phyloP scores from a whole-genome alignment of 441 rosid species.

The Sinapis alba region DNA sequence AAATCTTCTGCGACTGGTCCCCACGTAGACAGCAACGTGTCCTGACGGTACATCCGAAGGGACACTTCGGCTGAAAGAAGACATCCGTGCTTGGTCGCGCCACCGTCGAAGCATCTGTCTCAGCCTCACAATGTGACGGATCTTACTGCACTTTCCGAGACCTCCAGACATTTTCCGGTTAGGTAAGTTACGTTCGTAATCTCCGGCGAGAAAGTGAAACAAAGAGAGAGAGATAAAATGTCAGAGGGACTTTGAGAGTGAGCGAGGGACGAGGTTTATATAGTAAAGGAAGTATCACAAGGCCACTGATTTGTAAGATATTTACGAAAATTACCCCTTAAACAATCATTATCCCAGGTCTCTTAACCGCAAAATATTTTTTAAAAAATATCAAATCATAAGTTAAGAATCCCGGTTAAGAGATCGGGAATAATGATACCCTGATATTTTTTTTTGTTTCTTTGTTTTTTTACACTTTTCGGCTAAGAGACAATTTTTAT shows the following conservation, averaged over 20 bases:
- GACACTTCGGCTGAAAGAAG: constrained; percentile 41
- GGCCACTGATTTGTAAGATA: constrained; percentile 43
- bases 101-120: constrained; percentile 79
- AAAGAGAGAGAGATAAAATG: constrained; percentile 12
- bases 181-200: background rate
- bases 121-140: constrained; percentile 88
- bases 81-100: constrained; percentile 76
- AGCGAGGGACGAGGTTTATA: constrained; percentile 45
- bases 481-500: no score
- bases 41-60: constrained; percentile 94
- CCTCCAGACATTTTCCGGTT: constrained; percentile 40
- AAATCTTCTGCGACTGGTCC: constrained; percentile 60
- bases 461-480: no score
- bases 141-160: constrained; percentile 74
- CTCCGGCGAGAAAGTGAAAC: background rate
- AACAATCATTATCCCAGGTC: no score
- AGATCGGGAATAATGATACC: no score
- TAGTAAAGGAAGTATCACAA: constrained; percentile 15
- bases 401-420: no score
- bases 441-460: no score
- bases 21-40: constrained; percentile 86
- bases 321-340: constrained; percentile 49
- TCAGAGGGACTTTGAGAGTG: constrained; percentile 25
- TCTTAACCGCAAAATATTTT: no score
- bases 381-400: no score